phyloP scores from a whole-genome alignment of 441 rosid genomes.

The Lepidium campestre region DNA sequence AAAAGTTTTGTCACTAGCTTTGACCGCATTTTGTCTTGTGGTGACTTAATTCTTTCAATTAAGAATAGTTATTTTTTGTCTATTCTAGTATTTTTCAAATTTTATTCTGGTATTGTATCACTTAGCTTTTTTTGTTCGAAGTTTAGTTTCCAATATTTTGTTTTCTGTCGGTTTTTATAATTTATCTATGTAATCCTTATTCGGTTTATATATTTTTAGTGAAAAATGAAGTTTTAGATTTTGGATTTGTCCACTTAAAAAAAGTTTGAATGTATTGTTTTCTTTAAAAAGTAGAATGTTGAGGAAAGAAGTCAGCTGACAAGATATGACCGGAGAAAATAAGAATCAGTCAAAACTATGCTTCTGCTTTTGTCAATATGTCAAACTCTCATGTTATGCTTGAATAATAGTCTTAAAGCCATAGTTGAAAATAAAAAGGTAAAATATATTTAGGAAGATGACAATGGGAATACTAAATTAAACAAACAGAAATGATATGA shows the following conservation, averaged over 20 bases:
- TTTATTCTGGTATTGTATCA: too few species aligned
- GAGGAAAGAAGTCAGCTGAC: not conserved
- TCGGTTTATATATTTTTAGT: too few species aligned
- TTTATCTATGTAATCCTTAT: too few species aligned
- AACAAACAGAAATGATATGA: not conserved
- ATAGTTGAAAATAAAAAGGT: not conserved
- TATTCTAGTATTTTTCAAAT: too few species aligned
- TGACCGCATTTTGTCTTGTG: too few species aligned
- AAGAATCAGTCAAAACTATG: not conserved
- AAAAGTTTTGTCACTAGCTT: too few species aligned
- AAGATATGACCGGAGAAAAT: constrained; percentile 12
- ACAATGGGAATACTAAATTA: not conserved
- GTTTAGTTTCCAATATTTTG: too few species aligned
- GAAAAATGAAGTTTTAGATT: not conserved
- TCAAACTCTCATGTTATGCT: not conserved
- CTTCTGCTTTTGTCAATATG: not conserved
- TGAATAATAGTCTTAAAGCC: not conserved
- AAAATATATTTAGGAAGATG: not conserved
- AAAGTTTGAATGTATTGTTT: not conserved
- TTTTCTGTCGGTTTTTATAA: too few species aligned
- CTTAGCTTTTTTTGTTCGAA: too few species aligned
- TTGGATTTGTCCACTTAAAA: not conserved
- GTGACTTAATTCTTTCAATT: too few species aligned
- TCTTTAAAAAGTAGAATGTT: not conserved
- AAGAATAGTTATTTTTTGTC: too few species aligned